Evolutionary conservation across 352 stramenopile species (phyloP), one percentile per base, ranked within the genome.

Genomic region (Pythium rhizo-oryzae): DNA sequence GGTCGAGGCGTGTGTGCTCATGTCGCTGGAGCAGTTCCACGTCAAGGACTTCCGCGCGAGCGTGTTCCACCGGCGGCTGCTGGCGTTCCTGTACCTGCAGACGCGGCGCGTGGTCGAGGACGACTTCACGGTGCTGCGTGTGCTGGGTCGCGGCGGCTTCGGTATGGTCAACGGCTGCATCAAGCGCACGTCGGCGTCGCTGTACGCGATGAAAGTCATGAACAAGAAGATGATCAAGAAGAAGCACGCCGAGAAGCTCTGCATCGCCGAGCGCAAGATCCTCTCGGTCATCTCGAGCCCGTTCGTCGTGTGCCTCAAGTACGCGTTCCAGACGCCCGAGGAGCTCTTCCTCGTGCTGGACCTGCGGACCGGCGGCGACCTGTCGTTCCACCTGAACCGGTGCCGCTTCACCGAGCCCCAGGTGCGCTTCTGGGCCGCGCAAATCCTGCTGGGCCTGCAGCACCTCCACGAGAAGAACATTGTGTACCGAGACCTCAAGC

Each of bases 321-420:
- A 97, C 75, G 94, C 96, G 5, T 98, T 99, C 65, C 94, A 99
- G 79, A 97, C 87, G 19, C 72, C 85, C 0, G 93, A 98, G 37
- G 98, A 98, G 70, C 81, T 99, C 6, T 99, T 98, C 68, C 75
- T 99, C 9, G 96, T 99, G 25, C 81, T 99, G 8, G 97, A 99
- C 77, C 97, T 99, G 62, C 97, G 97, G 72, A 94, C 97, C 15
- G 97, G 97, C n/a, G 97, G 97, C 19, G 97, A 99, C 72, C 77
- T 99, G 18, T 93, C 87, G n/a, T 90, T 91, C 51, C 85, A 93
- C 53, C 65, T 94, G 24, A 90, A 94, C 30, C 82, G 82, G 15
- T 77, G 82, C 19, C 73, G 85, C 35, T 91, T 91, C 60, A 89
- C 80, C 7, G 83, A 96, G 69, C 70, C 71, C 0, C 77, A 90